Conservation (phyloP, 345 rosid genomes). For the Hibiscus trionum region DNA sequence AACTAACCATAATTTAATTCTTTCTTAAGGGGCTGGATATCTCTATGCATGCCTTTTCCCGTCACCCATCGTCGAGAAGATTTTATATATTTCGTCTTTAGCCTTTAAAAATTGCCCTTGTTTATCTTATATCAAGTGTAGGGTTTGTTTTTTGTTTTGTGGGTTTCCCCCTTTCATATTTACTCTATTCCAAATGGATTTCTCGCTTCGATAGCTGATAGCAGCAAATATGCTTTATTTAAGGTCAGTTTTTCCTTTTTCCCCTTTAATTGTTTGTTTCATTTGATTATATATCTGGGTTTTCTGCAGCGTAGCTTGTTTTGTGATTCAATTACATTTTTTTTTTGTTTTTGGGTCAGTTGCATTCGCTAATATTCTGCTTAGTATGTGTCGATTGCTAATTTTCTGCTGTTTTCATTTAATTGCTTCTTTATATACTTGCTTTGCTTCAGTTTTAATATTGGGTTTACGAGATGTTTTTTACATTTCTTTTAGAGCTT, state of each 20-base stretch:
- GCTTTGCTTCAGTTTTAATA: neutral
- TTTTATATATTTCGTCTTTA: too few relatives aligned
- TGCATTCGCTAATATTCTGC: neutral
- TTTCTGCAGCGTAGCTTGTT: neutral
- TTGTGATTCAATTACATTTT: neutral
- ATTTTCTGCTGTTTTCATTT: neutral
- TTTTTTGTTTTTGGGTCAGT: neutral
- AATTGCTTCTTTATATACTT: neutral
- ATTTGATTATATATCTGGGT: neutral
- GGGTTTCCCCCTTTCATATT: neutral
- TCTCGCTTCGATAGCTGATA: slow-evolving; percentile 13
- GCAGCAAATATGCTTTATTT: slow-evolving; percentile 19
- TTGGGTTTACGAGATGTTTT: neutral
- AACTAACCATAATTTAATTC: too few relatives aligned
- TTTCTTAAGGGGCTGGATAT: too few relatives aligned
- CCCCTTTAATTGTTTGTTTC: neutral
- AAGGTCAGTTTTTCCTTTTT: slow-evolving; percentile 11
- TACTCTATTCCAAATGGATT: slow-evolving; percentile 5
- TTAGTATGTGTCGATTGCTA: neutral
- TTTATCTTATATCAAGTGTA: too few relatives aligned
- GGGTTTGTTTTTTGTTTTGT: neutral
- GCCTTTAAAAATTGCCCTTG: too few relatives aligned
- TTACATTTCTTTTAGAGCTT: neutral
- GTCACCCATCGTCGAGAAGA: too few relatives aligned
- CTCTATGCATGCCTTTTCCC: too few relatives aligned